phyloP scores from a whole-genome alignment of 1,139 yeast genomes.

The Yamadazyma sp. region DNA sequence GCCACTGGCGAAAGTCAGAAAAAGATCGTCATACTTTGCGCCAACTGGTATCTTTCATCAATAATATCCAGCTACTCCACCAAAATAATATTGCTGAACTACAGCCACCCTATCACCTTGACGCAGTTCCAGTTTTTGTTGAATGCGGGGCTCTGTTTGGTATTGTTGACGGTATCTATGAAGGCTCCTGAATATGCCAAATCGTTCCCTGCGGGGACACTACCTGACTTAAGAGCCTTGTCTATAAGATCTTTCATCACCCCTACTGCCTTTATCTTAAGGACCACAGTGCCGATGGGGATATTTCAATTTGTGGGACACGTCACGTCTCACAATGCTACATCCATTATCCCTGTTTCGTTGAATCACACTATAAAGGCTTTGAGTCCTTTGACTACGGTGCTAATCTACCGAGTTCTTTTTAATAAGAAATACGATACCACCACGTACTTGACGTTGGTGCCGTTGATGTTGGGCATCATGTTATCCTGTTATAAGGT shows the following conservation, averaged over 20 bases:
- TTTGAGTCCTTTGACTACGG: slow-evolving; percentile 83
- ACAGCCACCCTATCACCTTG: slow-evolving; percentile 77
- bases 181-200: slow-evolving; percentile 21
- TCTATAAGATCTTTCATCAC: slow-evolving; percentile 37
- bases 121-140: slow-evolving; percentile 82
- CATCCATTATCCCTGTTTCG: slow-evolving; percentile 84
- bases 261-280: slow-evolving; percentile 55
- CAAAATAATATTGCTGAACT: slow-evolving; percentile 67
- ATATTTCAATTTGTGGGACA: slow-evolving; percentile 89
- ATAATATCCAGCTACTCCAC: slow-evolving; percentile 81
- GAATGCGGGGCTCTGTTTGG: slow-evolving; percentile 56
- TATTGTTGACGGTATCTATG: slow-evolving; percentile 24
- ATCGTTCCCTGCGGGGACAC: slow-evolving; percentile 57
- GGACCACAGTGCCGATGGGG: slow-evolving; percentile 89
- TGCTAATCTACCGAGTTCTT: slow-evolving; percentile 66
- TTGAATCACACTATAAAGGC: slow-evolving; percentile 92
- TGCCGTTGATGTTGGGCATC: slow-evolving; percentile 80
- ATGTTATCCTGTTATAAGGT: slow-evolving; percentile 74
- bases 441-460: slow-evolving; percentile 73
- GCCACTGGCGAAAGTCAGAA: slow-evolving; percentile 20
- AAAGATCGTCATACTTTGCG: slow-evolving; percentile 48
- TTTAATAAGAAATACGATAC: slow-evolving; percentile 56
- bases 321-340: slow-evolving; percentile 84
- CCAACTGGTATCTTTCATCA: slow-evolving; percentile 78
- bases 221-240: slow-evolving; percentile 37